Evolutionary conservation across 192 early-diverging fungal genomes (phyloP), one percentile per base, ranked within the genome.

Genomic region (Chytriomyces sp.): DNA sequence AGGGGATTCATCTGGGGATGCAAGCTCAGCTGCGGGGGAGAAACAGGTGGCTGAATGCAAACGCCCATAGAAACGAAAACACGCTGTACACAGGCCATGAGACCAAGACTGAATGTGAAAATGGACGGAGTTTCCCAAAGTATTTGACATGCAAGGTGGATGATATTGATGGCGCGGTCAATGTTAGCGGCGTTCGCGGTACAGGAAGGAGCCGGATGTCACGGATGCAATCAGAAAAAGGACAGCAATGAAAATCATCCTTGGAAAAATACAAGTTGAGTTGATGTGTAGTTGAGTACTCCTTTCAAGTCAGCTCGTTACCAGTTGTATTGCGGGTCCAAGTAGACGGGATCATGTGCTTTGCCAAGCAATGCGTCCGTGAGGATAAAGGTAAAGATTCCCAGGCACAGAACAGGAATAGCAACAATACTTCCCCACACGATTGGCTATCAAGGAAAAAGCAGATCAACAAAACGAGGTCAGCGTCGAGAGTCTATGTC

Each of bases 131-230:
- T 94, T 61, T 83, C 87, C 80, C 85, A 82, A 7, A 94, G 69
- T 18, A 94, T 88, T 66, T 91, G 91, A 75, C 87, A 92, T 10
- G 93, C 89, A 23, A 94, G 82, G 89, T 93, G 81, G 49, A 45
- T 62, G 45, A 84, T 80, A 57, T 82, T 75, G 50, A 84, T 76
- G 18, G 83, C 79, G 43, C 78, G 79, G 63, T 84, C 80, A 18
- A 81, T 80, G 46, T 84, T 62, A n/a, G 45, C 61, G 65, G 49
- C 83, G 68, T 28, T 76, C 70, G 6, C 49, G 45, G 45, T 75
- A 62, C 28, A 82, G 50, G 48, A 70, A 84, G 11, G 60, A 48
- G 3, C 47, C 69, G 10, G 78, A 79, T 46, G 61, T 76, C n/a
- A 84, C 20, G 10, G 77, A 78, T 8, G 73, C 66, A 44, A 84